Evolutionary conservation across 441 rosid genomes (phyloP), one percentile per base, ranked within the genome.

Genomic region (Eruca vesicaria): DNA sequence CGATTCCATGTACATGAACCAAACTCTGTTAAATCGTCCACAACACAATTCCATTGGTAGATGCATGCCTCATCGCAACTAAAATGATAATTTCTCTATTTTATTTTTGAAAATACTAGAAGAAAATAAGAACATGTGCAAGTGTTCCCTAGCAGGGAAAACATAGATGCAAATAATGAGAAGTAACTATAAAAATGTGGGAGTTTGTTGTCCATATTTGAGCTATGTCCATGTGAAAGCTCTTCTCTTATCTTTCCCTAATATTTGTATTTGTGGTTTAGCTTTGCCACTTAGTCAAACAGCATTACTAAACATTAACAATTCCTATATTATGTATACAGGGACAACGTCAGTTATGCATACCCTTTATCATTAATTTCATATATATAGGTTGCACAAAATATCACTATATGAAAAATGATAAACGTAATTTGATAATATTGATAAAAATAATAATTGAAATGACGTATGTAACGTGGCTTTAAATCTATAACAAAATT

Each of bases 141-240:
- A 2, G 28, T 86, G 93, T 77, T 83, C 74, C 75, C 71, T 58
- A 15, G 68, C 71, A 60, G 75, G 82, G 71, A 60, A 48, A 48
- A 48, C 53, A 48, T 61, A 78, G 78, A 81, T 84, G 84, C 75
- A 68, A 53, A 35, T 36, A 35, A 43, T 31, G 75, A 76, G 74
- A 76, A 62, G 69, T 76, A 76, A 69, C 38, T 69, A 69, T 11
- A 66, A 67, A 15, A 73, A 53, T 43, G 66, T 63, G 45, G 73
- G 72, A 81, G 84, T 73, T 67, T 80, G 73, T 80, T 73, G 86
- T 77, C 84, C 36, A 59, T 65, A 60, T 80, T 78, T 59, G 74
- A 71, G 69, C 62, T 57, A 76, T 41, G 53, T 45, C 81, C 90
- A 83, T 85, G 90, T 85, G 90, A 72, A 59, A 74, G 61, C 62